These are phyloP conservation scores for Gyrodon lividus DNA, from an alignment of 768 basidiomycete species.

Conservation along the genomic window DNA sequence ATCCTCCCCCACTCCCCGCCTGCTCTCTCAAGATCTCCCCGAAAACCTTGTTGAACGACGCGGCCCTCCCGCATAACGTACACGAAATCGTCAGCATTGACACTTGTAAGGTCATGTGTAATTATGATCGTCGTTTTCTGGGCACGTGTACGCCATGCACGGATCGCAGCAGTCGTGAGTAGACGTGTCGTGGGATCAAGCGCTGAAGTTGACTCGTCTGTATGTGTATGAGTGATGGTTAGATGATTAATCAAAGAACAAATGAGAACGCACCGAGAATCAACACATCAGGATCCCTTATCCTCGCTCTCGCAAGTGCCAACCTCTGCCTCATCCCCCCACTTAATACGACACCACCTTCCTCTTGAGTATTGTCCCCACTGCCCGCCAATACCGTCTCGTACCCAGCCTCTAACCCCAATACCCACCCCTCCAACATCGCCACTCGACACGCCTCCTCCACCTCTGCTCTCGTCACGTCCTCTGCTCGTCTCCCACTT, in stretches of 20 bases:
- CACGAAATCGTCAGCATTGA: constrained; percentile 75
- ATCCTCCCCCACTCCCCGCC: constrained; percentile 72
- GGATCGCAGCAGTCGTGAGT: constrained; percentile 75
- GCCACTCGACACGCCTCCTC: constrained; percentile 81
- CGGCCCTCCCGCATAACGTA: constrained; percentile 84
- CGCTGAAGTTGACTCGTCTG: constrained; percentile 81
- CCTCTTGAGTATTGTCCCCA: constrained; percentile 41
- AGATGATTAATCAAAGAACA: not conserved
- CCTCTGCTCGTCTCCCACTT: constrained; percentile 39
- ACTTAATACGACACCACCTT: constrained; percentile 71
- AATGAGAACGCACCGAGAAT: constrained; percentile 71
- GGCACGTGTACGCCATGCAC: constrained; percentile 53
- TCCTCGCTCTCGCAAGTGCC: constrained; percentile 81
- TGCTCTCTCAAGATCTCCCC: constrained; percentile 66
- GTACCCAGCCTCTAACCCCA: constrained; percentile 83
- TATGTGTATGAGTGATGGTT: not conserved
- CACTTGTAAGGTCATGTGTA: constrained; percentile 91
- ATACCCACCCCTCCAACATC: constrained; percentile 84
- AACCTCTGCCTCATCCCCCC: constrained; percentile 93
- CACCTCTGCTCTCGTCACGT: constrained; percentile 67
- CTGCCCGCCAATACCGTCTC: constrained; percentile 60
- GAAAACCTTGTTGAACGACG: constrained; percentile 86
- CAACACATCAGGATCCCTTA: constrained; percentile 84
- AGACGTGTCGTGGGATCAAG: constrained; percentile 86
- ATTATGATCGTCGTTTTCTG: constrained; percentile 65